Percentiles rank a stretch among this genome's conserved stretches.
phyloP scores from a whole-genome alignment of 73 alveolate genomes.

The Halteria grandinella region DNA sequence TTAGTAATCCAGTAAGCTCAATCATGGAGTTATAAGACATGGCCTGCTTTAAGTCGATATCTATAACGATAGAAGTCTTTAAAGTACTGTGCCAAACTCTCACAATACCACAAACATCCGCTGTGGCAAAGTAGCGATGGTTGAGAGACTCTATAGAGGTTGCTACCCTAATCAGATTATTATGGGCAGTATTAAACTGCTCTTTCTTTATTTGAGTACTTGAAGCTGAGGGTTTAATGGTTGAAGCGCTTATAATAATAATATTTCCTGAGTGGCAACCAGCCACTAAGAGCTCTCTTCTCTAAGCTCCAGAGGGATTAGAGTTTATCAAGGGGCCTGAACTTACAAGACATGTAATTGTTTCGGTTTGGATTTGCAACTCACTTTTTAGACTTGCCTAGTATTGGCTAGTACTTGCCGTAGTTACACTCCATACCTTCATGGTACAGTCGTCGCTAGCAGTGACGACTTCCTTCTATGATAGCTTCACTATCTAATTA shows the following conservation, averaged over 20 bases:
- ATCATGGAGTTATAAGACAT: slow-evolving; percentile 53
- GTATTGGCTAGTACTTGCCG: no score
- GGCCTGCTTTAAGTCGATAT: slow-evolving; percentile 40
- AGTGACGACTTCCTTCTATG: slow-evolving; percentile 15
- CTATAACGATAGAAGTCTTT: background rate
- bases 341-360: slow-evolving; percentile 52
- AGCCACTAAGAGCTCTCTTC: slow-evolving; percentile 30
- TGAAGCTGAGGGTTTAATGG: no score
- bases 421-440: slow-evolving; percentile 25
- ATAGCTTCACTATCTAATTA: slow-evolving; percentile 1
- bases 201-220: slow-evolving; percentile 1
- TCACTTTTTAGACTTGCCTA: slow-evolving; percentile 31
- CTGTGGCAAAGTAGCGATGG: slow-evolving; percentile 46
- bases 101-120: slow-evolving; percentile 61
- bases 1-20: slow-evolving; percentile 5
- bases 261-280: slow-evolving; percentile 63
- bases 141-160: slow-evolving; percentile 13
- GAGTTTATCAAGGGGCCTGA: no score
- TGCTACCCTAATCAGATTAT: slow-evolving; percentile 50
- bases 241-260: background rate
- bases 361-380: slow-evolving; percentile 33
- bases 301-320: slow-evolving; percentile 30
- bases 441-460: slow-evolving; percentile 46
- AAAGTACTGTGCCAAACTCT: slow-evolving; percentile 47
- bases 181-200: slow-evolving; percentile 35